Evolutionary conservation across 345 rosid species (phyloP).

Genomic region (Murraya paniculata): DNA sequence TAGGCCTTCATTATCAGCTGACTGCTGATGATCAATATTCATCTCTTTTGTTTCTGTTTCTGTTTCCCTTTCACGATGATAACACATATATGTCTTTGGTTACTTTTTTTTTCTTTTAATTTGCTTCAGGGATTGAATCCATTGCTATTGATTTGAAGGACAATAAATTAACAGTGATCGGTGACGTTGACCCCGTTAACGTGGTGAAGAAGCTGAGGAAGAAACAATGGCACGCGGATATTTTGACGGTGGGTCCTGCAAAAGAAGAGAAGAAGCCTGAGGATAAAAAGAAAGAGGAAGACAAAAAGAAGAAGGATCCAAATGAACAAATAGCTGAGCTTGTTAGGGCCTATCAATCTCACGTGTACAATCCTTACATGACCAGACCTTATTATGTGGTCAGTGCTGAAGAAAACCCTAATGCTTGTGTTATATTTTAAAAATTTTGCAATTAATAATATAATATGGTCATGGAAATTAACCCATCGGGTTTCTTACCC

Average conservation of each 20-base stretch:
- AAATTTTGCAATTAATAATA: too few relatives aligned
- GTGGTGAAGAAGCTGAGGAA: slow-evolving; percentile 43
- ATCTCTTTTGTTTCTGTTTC: too few relatives aligned
- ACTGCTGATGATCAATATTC: too few relatives aligned
- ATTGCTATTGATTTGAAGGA: slow-evolving; percentile 55
- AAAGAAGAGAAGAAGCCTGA: slow-evolving; percentile 33
- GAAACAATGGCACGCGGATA: slow-evolving; percentile 31
- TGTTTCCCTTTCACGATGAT: too few relatives aligned
- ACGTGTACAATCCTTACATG: slow-evolving; percentile 29
- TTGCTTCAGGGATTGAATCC: slow-evolving; percentile 44
- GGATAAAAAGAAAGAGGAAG: slow-evolving; percentile 32
- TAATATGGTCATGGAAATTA: background rate
- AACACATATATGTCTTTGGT: too few relatives aligned
- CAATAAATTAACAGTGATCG: slow-evolving; percentile 53
- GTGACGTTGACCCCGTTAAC: slow-evolving; percentile 42
- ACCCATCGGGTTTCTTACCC: background rate
- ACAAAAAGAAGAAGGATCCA: slow-evolving; percentile 28
- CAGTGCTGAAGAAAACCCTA: slow-evolving; percentile 55
- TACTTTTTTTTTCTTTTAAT: background rate
- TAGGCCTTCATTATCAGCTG: too few relatives aligned
- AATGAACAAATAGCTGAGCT: slow-evolving; percentile 33
- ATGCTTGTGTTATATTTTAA: slow-evolving; percentile 44
- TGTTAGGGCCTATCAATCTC: slow-evolving; percentile 19
- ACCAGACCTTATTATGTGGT: slow-evolving; percentile 29
- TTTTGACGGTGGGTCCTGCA: slow-evolving; percentile 38